Base-by-base conservation (phyloP, 2,329 filamentous ascomycete species). In the Davidsoniella neocaledoniae region DNA sequence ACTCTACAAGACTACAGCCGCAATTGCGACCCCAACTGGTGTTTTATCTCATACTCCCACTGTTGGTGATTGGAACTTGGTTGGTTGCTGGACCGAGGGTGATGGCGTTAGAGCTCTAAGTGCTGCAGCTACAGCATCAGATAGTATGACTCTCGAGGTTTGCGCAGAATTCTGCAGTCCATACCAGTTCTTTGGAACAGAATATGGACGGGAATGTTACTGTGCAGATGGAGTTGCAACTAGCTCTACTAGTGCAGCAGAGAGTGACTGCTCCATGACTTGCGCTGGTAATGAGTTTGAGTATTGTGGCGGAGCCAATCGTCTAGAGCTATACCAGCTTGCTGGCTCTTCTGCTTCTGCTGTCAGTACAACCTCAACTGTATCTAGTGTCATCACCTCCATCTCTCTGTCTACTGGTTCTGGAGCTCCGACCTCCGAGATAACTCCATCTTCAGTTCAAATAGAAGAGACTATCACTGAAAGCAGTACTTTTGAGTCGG, bases 81-180 rank as follows among this genome's bases (percentile, higher is more conserved):
- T 65, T 12, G 67, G 67, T 26, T 68, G 65, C 57, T 62, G 62
- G 53, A 63, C 62, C 2, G 65, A 67, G 48, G 61, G 57, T 4
- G 59, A 58, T 19, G 56, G 54, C 41, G 48, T 44, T 38, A 61
- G 62, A n/a, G 63, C 63, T 9, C 60, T 65, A 3, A 55, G 49
- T 29, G 51, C 54, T 26, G 63, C 58, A 48, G 57, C 57, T 25
- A 61, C 58, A 33, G 59, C 63, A 16, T 59, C 58, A 29, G 55
- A 58, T 51, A 55, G 53, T 43, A 66, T 68, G 63, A 69, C 63
- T 23, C 56, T 67, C 17, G 61, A 58, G 33, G 56, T 55, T n/a
- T 71, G 68, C 54, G 58, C 68, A 4, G 48, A 55, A 2, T 64
- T 63, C 53, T 71, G 68, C 55, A 55, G 57, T 3, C 64, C 61